Base-by-base conservation (phyloP, 129 eudicot species). In the Chrysanthemum makinoi region DNA sequence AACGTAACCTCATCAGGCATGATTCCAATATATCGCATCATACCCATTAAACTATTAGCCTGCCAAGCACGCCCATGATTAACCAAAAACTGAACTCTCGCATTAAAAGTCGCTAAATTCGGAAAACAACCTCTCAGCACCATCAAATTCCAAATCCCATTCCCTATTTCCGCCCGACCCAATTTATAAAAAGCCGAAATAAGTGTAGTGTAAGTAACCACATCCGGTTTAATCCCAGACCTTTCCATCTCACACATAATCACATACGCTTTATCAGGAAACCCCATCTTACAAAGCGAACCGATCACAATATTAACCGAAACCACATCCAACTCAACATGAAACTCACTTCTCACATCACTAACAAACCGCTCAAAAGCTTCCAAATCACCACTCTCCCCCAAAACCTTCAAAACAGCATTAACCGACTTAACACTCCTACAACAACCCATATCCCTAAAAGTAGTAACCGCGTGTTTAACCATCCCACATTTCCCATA, bases 111-210 rank as follows among this genome's bases (percentile, higher is more conserved):
- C 7, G 94, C 86, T 14, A 89, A 46, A 77, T 84, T 86, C 9
- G 97, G 97, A 6, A 67, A 66, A 84, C 97, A 91, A 4, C 94
- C 96, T 55, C 73, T 88, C 70, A 65, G 77, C 49, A 91, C 79
- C 97, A 91, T 91, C 47, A 86, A 83, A 60, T 88, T 91, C 97
- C 97, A 91, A 67, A 91, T 58, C 10, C 97, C 97, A 68, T 91
- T 86, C 26, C 85, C 97, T 72, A 91, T 81, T 74, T 76, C 84
- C 13, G 76, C 81, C 11, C 73, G 78, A 54, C 80, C 81, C 8
- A 65, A 52, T 75, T 86, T 89, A 78, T 86, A 91, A 74, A 80
- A 84, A 2, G 94, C 82, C 5, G 91, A 81, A 68, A 91, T 88
- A 57, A 88, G 89, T 0, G 96, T 86, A 0, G 96, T 91, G 39